phyloP scores from a whole-genome alignment of 139 green algal species.

The Picochlorum sp. region DNA sequence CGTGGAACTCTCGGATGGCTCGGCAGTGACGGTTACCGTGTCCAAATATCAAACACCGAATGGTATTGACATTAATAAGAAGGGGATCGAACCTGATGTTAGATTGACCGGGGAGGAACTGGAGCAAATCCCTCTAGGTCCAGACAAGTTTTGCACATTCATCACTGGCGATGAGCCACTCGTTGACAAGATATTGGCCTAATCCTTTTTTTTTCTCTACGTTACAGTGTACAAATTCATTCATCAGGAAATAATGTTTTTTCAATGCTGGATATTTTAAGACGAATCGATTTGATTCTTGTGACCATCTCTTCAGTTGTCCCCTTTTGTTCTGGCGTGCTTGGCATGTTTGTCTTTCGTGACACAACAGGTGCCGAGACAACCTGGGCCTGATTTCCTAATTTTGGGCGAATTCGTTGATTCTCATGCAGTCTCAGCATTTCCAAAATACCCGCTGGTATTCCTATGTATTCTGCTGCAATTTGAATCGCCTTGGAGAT shows the following conservation, averaged over 20 bases:
- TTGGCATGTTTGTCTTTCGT: background rate
- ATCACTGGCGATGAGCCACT: slow-evolving; percentile 8
- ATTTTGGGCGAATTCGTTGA: background rate
- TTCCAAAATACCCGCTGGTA: background rate
- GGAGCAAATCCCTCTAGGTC: slow-evolving; percentile 8
- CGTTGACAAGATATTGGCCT: background rate
- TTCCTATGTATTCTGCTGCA: background rate
- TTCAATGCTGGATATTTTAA: too few species aligned
- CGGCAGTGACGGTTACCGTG: slow-evolving; percentile 85
- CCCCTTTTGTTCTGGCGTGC: background rate
- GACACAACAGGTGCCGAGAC: background rate
- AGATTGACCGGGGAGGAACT: slow-evolving; percentile 16
- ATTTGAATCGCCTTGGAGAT: background rate
- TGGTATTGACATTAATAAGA: slow-evolving; percentile 69
- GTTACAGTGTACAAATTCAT: too few species aligned
- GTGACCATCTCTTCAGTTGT: too few species aligned
- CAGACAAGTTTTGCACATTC: slow-evolving; percentile 21
- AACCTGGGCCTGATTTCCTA: background rate
- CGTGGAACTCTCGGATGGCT: slow-evolving; percentile 74
- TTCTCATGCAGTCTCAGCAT: background rate
- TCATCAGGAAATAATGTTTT: too few species aligned
- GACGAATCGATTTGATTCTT: too few species aligned
- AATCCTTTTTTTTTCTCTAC: too few species aligned
- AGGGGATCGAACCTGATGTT: slow-evolving; percentile 47
- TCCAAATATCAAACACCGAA: slow-evolving; percentile 71